Conservation (phyloP, 495 filamentous ascomycete genomes). For the Glonium stellatum region DNA sequence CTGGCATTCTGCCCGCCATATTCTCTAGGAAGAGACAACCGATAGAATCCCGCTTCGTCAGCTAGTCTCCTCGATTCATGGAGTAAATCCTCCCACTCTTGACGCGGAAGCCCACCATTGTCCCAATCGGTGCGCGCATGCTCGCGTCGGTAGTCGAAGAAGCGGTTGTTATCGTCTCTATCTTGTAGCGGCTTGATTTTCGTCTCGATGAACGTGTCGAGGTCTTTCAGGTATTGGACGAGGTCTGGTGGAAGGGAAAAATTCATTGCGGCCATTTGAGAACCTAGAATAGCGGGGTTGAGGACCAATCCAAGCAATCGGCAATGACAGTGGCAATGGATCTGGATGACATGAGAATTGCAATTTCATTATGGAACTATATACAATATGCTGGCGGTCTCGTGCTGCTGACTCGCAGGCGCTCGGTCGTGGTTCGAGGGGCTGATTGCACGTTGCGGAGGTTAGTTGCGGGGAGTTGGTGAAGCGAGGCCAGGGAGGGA, state of each 20-base stretch:
- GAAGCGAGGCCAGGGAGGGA: neutral
- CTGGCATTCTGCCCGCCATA: slow-evolving; percentile 48
- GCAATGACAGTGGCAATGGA: too few species aligned
- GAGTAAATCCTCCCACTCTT: slow-evolving; percentile 51
- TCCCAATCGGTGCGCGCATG: slow-evolving; percentile 51
- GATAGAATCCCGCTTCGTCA: slow-evolving; percentile 50
- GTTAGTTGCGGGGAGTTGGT: neutral
- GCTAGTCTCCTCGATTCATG: slow-evolving; percentile 40
- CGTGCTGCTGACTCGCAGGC: neutral
- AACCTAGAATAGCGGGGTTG: neutral
- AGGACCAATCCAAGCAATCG: too few species aligned
- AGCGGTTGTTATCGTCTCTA: slow-evolving; percentile 48
- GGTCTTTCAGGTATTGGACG: slow-evolving; percentile 37
- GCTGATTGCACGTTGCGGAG: neutral
- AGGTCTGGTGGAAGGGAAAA: slow-evolving; percentile 49
- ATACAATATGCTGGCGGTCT: neutral
- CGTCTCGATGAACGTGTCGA: slow-evolving; percentile 50
- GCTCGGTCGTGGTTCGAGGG: neutral
- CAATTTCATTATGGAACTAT: neutral
- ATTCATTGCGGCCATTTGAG: slow-evolving; percentile 40
- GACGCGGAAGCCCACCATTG: slow-evolving; percentile 45
- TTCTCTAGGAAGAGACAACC: slow-evolving; percentile 47
- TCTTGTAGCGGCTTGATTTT: slow-evolving; percentile 48
- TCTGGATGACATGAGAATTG: too few species aligned
- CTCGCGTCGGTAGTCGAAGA: slow-evolving; percentile 57